These are phyloP conservation scores for Scleroderma citrinum DNA, from an alignment of 768 basidiomycete genomes.

Conservation along the genomic window DNA sequence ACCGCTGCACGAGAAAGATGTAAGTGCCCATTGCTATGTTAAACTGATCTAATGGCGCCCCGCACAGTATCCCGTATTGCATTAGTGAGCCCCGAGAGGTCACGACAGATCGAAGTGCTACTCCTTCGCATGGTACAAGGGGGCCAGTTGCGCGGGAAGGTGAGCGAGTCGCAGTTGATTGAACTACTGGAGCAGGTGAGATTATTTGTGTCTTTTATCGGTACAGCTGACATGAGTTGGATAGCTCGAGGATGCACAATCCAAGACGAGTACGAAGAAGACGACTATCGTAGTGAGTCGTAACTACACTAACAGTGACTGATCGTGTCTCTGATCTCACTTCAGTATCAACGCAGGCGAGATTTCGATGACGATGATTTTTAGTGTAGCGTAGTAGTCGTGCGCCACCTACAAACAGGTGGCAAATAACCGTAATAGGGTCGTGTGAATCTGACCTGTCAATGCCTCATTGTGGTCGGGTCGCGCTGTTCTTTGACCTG, in stretches of 20 bases:
- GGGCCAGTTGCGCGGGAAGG: slow-evolving; percentile 71
- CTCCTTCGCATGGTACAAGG: slow-evolving; percentile 78
- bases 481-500: slow-evolving; percentile 23
- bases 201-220: slow-evolving; percentile 6
- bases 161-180: slow-evolving; percentile 79
- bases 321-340: neutral
- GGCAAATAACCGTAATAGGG: slow-evolving; percentile 10
- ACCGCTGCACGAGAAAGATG: slow-evolving; percentile 75
- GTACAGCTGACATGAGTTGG: neutral
- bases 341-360: slow-evolving; percentile 58
- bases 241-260: slow-evolving; percentile 52
- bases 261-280: slow-evolving; percentile 45
- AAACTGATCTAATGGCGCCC: neutral
- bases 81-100: slow-evolving; percentile 78
- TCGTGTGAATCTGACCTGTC: slow-evolving; percentile 17
- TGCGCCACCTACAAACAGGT: slow-evolving; percentile 12
- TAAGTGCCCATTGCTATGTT: slow-evolving; percentile 28
- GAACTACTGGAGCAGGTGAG: slow-evolving; percentile 81
- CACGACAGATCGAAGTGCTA: slow-evolving; percentile 73
- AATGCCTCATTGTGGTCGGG: slow-evolving; percentile 19
- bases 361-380: slow-evolving; percentile 63
- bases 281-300: slow-evolving; percentile 51
- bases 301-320: neutral
- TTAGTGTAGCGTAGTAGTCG: slow-evolving; percentile 8
- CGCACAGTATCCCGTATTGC: slow-evolving; percentile 78